Evolutionary conservation across 257 asterid genomes (phyloP).

Genomic region (Solanum medicagineum): DNA sequence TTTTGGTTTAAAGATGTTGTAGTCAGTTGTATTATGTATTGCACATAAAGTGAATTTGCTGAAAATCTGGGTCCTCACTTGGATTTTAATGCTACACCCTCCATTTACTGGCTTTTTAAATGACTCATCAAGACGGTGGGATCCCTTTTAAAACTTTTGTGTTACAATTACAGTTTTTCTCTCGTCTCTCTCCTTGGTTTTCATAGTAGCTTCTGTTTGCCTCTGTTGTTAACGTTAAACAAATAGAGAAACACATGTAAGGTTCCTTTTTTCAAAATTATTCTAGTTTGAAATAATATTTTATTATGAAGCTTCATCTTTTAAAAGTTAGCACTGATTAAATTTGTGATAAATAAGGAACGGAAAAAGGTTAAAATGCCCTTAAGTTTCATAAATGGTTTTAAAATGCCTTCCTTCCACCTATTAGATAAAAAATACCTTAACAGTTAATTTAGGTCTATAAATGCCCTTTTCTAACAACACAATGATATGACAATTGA

Average conservation of each 20-base stretch:
- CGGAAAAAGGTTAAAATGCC: no score
- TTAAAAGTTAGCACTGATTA: not conserved
- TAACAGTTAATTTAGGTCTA: no score
- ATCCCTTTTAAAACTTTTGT: not conserved
- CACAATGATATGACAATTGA: no score
- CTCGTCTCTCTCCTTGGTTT: not conserved
- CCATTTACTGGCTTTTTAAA: not conserved
- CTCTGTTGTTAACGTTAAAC: not conserved
- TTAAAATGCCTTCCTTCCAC: no score
- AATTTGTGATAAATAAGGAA: not conserved
- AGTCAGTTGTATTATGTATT: not conserved
- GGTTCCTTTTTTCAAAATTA: not conserved
- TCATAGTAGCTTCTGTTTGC: not conserved
- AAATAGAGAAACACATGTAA: not conserved
- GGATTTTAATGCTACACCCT: not conserved
- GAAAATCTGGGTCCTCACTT: not conserved
- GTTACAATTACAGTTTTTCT: not conserved
- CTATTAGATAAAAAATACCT: no score
- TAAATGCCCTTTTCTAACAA: no score
- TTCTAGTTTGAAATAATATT: not conserved
- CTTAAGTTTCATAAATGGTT: no score
- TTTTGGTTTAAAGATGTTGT: not conserved
- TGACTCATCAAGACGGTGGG: not conserved
- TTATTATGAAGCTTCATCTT: not conserved
- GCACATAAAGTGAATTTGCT: not conserved